These are phyloP conservation scores for Penicillium freii DNA, from an alignment of 2,329 filamentous ascomycete species.

Conservation along the genomic window DNA sequence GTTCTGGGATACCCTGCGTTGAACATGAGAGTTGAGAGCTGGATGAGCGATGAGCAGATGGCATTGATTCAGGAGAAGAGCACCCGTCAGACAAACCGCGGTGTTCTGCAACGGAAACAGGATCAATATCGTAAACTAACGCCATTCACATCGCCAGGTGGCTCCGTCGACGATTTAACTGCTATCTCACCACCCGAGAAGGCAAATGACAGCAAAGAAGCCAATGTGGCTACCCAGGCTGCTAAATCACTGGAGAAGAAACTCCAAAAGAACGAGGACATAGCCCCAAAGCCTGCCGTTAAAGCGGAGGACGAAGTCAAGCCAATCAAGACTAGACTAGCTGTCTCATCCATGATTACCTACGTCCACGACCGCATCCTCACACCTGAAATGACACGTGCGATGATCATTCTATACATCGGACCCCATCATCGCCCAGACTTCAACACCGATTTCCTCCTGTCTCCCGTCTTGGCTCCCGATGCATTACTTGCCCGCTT, in stretches of 20 bases:
- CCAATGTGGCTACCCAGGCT: slow-evolving; percentile 28
- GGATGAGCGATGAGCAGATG: slow-evolving; percentile 99
- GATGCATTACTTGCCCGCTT: slow-evolving; percentile 81
- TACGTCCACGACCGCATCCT: slow-evolving; percentile 96
- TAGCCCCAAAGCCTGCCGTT: slow-evolving; percentile 38
- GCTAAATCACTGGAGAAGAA: slow-evolving; percentile 28
- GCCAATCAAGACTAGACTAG: slow-evolving; percentile 75
- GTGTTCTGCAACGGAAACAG: slow-evolving; percentile 78
- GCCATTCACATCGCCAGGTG: slow-evolving; percentile 69
- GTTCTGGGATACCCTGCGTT: slow-evolving; percentile 85
- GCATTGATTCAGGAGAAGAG: slow-evolving; percentile 81
- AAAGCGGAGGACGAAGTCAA: slow-evolving; percentile 43
- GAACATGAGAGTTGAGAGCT: slow-evolving; percentile 97
- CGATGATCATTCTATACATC: slow-evolving; percentile 98
- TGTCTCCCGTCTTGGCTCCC: slow-evolving; percentile 86
- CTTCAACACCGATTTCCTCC: slow-evolving; percentile 84
- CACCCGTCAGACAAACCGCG: slow-evolving; percentile 72
- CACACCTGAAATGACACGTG: slow-evolving; percentile 96
- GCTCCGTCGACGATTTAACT: slow-evolving; percentile 65
- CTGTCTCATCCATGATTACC: slow-evolving; percentile 94
- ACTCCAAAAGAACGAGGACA: slow-evolving; percentile 30
- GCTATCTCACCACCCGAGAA: slow-evolving; percentile 18
- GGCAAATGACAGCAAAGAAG: slow-evolving; percentile 10
- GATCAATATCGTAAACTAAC: slow-evolving; percentile 84
- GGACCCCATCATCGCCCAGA: slow-evolving; percentile 91